phyloP scores from a whole-genome alignment of 176 grass and related monocot species.

The Eleusine indica region DNA sequence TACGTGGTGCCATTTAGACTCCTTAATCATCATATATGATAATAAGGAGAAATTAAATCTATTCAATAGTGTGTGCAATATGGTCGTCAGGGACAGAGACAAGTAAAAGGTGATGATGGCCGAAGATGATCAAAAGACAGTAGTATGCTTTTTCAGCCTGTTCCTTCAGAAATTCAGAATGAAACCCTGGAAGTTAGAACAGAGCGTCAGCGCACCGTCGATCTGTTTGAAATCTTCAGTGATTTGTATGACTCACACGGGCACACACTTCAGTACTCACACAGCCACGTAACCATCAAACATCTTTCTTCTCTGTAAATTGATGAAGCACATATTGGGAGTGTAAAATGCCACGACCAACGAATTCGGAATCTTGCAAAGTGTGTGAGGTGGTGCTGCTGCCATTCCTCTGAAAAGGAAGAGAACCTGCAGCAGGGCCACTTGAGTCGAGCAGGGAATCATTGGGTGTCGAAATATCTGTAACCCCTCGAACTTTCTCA shows the following conservation, averaged over 20 bases:
- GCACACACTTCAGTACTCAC: not conserved
- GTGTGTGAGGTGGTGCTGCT: not conserved
- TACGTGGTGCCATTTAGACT: not conserved
- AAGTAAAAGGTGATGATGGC: not conserved
- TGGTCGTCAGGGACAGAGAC: not conserved
- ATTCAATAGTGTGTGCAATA: not conserved
- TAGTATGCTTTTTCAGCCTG: not conserved
- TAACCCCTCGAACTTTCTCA: not conserved
- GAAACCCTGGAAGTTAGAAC: not conserved
- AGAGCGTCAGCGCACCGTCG: not conserved
- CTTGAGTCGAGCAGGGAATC: not conserved
- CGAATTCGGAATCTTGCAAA: not conserved
- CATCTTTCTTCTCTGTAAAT: not conserved
- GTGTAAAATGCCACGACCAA: not conserved
- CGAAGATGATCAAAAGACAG: not conserved
- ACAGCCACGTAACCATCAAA: not conserved
- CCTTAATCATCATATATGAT: not conserved
- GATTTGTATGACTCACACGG: too few relatives aligned
- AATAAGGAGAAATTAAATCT: not conserved
- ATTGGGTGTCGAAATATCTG: not conserved
- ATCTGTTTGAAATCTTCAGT: not conserved
- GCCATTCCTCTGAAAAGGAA: not conserved
- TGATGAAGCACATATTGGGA: not conserved
- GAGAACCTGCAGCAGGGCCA: not conserved
- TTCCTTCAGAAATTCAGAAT: not conserved